Conservation (phyloP, 1,139 yeast species). For the Williopsis jadinii region DNA sequence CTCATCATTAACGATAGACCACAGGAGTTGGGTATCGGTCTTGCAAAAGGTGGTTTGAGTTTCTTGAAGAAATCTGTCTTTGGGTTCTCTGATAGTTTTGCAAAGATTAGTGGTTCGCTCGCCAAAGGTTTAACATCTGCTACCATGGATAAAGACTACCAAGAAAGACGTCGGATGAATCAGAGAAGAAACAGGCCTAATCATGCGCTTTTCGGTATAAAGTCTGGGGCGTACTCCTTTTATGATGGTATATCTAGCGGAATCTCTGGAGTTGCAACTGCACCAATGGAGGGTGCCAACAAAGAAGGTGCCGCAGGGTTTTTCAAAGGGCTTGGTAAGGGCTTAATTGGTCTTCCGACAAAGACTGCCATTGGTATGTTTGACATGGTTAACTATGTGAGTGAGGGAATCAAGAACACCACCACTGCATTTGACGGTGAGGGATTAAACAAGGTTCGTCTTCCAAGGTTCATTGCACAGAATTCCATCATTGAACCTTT, state of each 20-base stretch:
- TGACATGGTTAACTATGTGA: constrained; percentile 86
- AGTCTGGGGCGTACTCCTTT: constrained; percentile 84
- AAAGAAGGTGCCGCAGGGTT: constrained; percentile 87
- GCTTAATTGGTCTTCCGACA: constrained; percentile 91
- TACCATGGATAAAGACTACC: constrained; percentile 81
- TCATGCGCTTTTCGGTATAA: constrained; percentile 84
- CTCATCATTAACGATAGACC: constrained; percentile 91
- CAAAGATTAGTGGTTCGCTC: constrained; percentile 87
- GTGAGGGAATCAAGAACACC: constrained; percentile 91
- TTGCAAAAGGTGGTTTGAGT: constrained; percentile 94
- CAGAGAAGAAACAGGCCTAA: constrained; percentile 74
- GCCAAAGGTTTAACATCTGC: constrained; percentile 93
- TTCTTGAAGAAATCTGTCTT: constrained; percentile 91
- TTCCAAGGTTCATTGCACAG: constrained; percentile 68
- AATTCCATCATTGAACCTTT: constrained; percentile 71
- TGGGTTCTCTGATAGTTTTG: constrained; percentile 89
- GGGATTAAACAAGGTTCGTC: constrained; percentile 70
- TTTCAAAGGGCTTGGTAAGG: constrained; percentile 89
- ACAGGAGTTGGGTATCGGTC: constrained; percentile 88
- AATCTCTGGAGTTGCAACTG: constrained; percentile 80
- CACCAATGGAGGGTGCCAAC: constrained; percentile 85
- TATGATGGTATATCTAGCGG: constrained; percentile 87
- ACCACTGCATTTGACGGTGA: constrained; percentile 86
- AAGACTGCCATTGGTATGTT: constrained; percentile 94
- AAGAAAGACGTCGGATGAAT: constrained; percentile 68